phyloP scores from a whole-genome alignment of 768 basidiomycete genomes.

The Suillus bovinus region DNA sequence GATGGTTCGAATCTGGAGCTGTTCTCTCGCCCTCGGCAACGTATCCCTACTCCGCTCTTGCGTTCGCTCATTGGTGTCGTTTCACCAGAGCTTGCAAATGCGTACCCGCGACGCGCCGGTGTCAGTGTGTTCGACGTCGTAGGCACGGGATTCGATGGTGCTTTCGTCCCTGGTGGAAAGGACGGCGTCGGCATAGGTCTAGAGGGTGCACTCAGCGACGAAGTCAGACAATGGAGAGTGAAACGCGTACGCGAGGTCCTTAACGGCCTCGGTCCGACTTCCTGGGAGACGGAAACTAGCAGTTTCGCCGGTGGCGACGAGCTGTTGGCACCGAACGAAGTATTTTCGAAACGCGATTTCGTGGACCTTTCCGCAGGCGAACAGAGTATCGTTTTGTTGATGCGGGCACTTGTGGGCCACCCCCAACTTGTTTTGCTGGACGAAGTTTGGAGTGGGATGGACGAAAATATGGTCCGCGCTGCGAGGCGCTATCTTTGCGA shows the following conservation, averaged over 20 bases:
- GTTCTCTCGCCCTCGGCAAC: conserved; percentile 61
- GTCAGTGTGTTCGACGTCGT: conserved; percentile 79
- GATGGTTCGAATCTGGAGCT: conserved; percentile 47
- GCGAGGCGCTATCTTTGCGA: conserved; percentile 63
- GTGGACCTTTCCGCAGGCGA: conserved; percentile 67
- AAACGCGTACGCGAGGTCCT: conserved; percentile 59
- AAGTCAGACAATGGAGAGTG: conserved; percentile 40
- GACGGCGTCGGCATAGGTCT: conserved; percentile 48
- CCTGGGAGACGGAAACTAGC: conserved; percentile 40
- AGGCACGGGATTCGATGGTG: conserved; percentile 88
- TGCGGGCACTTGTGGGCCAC: conserved; percentile 79
- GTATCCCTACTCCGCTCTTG: conserved; percentile 67
- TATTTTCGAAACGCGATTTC: conserved; percentile 56
- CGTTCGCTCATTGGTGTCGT: conserved; percentile 73
- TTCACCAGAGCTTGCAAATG: conserved; percentile 88
- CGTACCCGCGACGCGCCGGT: conserved; percentile 75
- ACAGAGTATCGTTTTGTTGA: conserved; percentile 79
- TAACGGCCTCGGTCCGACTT: conserved; percentile 56
- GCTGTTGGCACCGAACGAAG: conserved; percentile 26
- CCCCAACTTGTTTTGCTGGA: conserved; percentile 83
- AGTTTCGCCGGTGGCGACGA: neutral
- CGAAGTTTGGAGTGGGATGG: conserved; percentile 95
- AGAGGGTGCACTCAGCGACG: conserved; percentile 36
- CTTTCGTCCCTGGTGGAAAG: conserved; percentile 57
- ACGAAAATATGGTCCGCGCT: conserved; percentile 67